phyloP scores from a whole-genome alignment of 75 land plant species.

The Pseudotsuga menziesii region DNA sequence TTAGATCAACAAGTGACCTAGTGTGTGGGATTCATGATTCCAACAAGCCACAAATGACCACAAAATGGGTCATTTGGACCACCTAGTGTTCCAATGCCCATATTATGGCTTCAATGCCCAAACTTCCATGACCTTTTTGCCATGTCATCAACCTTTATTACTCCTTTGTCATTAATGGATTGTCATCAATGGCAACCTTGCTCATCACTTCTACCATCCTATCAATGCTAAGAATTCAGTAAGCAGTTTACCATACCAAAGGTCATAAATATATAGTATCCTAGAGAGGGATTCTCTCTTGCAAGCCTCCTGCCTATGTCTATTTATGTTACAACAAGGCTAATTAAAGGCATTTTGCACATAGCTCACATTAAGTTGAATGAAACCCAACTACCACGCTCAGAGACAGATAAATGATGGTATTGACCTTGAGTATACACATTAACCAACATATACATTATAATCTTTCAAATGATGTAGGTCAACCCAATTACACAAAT shows the following conservation, averaged over 20 bases:
- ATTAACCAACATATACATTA: background rate
- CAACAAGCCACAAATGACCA: too few relatives aligned
- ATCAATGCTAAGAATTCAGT: background rate
- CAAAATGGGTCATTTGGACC: too few relatives aligned
- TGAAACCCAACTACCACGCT: background rate
- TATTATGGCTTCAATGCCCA: too few relatives aligned
- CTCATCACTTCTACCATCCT: too few relatives aligned
- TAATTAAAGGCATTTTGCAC: background rate
- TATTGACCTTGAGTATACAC: background rate
- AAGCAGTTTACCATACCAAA: background rate
- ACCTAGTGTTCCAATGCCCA: too few relatives aligned
- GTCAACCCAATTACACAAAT: background rate
- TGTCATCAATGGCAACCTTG: too few relatives aligned
- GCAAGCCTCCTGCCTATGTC: background rate
- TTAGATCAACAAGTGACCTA: too few relatives aligned
- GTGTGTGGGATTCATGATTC: too few relatives aligned
- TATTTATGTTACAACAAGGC: background rate
- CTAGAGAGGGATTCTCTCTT: background rate
- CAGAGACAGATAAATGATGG: background rate
- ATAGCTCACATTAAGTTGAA: background rate
- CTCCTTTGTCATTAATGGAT: too few relatives aligned
- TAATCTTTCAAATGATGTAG: background rate
- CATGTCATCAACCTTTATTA: too few relatives aligned
- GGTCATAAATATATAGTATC: background rate
- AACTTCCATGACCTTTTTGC: too few relatives aligned